Conservation (phyloP, 164 flowering plant genomes). For the Chimonanthus praecox region DNA sequence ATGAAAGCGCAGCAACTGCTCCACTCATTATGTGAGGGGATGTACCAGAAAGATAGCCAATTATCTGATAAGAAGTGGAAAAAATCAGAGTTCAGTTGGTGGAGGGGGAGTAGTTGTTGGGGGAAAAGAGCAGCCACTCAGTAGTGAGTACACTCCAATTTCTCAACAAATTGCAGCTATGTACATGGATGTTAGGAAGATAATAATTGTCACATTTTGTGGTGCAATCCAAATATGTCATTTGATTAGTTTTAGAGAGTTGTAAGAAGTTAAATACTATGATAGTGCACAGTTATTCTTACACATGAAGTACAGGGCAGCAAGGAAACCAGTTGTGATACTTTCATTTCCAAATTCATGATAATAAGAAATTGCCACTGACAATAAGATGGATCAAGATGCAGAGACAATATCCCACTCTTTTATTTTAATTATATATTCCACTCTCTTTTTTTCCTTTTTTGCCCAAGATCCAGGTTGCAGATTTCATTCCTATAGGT, state of each 20-base stretch:
- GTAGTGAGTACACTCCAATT: not conserved
- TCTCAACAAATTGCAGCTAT: not conserved
- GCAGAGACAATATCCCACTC: too few species aligned
- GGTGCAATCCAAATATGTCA: not conserved
- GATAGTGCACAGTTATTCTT: not conserved
- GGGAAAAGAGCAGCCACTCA: not conserved
- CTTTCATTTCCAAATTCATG: not conserved
- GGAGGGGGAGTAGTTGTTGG: not conserved
- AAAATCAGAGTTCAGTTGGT: not conserved
- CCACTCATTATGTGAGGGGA: constrained; percentile 88
- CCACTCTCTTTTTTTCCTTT: too few species aligned
- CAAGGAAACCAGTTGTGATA: not conserved
- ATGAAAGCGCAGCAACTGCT: constrained; percentile 84
- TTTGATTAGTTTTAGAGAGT: not conserved
- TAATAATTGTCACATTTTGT: not conserved
- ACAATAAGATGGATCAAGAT: too few species aligned
- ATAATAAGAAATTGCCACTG: too few species aligned
- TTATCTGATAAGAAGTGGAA: constrained; percentile 43
- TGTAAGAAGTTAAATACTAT: too few species aligned
- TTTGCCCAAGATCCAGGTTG: too few species aligned
- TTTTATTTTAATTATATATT: too few species aligned
- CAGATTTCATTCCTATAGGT: too few species aligned
- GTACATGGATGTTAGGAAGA: not conserved
- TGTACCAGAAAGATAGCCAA: constrained; percentile 84
- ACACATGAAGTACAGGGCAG: not conserved